Evolutionary conservation across 306 rosid species (phyloP).

Genomic region (Trifolium dubium): DNA sequence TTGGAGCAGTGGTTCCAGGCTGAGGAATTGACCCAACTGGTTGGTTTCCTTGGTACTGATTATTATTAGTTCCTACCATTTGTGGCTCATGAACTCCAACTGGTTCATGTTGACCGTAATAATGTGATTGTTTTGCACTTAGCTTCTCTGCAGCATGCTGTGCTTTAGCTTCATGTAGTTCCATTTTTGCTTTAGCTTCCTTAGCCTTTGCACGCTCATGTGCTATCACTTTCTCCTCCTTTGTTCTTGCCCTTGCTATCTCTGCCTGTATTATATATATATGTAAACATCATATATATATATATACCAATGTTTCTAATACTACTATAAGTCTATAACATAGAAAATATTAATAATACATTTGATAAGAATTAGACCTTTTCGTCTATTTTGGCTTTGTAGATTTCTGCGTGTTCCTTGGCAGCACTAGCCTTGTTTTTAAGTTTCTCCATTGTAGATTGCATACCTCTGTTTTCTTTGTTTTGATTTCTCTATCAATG

Average conservation of each 20-base stretch:
- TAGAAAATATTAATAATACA: background rate
- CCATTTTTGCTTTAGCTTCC: slow-evolving; percentile 69
- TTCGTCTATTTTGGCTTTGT: slow-evolving; percentile 64
- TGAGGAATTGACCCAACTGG: slow-evolving; percentile 43
- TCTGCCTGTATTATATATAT: slow-evolving; percentile 46
- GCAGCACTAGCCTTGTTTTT: slow-evolving; percentile 64
- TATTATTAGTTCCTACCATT: background rate
- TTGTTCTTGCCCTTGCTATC: slow-evolving; percentile 59
- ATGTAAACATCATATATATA: background rate
- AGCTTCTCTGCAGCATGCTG: slow-evolving; percentile 61
- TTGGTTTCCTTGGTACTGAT: background rate
- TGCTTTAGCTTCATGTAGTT: slow-evolving; percentile 71
- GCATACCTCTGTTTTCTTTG: slow-evolving; percentile 37
- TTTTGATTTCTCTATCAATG: background rate
- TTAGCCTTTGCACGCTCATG: slow-evolving; percentile 61
- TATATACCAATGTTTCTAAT: background rate
- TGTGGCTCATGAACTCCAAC: slow-evolving; percentile 30
- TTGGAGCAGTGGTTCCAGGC: slow-evolving; percentile 32
- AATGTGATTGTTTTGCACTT: slow-evolving; percentile 37
- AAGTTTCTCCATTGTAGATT: slow-evolving; percentile 63
- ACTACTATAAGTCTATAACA: no score
- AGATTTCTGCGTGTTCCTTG: slow-evolving; percentile 52
- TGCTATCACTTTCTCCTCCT: slow-evolving; percentile 57
- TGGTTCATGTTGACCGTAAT: slow-evolving; percentile 4
- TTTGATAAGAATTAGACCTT: slow-evolving; percentile 41